A percentile compares a stretch with the other conserved stretches of the same genome.
These are phyloP conservation scores for Candida nonsorbophila DNA, from an alignment of 805 yeast species.

Conservation along the genomic window DNA sequence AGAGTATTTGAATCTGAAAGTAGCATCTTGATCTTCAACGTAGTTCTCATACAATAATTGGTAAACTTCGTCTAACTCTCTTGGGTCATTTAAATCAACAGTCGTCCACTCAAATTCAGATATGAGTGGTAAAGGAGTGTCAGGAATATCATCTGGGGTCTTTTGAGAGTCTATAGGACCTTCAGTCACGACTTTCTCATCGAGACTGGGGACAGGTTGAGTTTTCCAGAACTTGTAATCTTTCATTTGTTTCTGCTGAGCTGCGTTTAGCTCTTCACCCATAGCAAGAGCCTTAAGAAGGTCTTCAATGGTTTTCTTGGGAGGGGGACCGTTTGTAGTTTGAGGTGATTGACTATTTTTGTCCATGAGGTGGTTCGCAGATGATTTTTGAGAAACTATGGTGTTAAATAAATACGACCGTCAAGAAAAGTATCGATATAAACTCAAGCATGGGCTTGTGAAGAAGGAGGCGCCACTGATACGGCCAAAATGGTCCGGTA, in stretches of 20 bases:
- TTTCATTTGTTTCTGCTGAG: conserved; percentile 67
- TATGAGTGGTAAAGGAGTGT: conserved; percentile 64
- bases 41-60: conserved; percentile 80
- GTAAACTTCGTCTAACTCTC: conserved; percentile 72
- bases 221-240: conserved; percentile 97
- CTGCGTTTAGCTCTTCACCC: conserved; percentile 51
- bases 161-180: conserved; percentile 76
- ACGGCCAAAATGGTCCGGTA: conserved; percentile 30
- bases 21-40: conserved; percentile 90
- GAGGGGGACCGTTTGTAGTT: too few species aligned
- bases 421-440: conserved; percentile 33
- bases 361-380: too few species aligned
- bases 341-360: too few species aligned
- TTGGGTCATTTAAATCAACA: conserved; percentile 51
- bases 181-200: conserved; percentile 59
- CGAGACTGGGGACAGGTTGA: conserved; percentile 84
- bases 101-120: conserved; percentile 87
- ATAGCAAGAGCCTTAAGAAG: conserved; percentile 49
- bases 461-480: conserved; percentile 9
- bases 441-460: conserved; percentile 36
- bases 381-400: conserved; percentile 15
- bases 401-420: conserved; percentile 42
- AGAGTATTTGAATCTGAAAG: conserved; percentile 86
- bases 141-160: conserved; percentile 67
- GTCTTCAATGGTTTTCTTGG: conserved; percentile 44